Percentiles rank a stretch among this genome's conserved stretches.
Evolutionary conservation across 2,329 filamentous ascomycete species (phyloP).

Genomic region (Raffaelea deltoideospora): DNA sequence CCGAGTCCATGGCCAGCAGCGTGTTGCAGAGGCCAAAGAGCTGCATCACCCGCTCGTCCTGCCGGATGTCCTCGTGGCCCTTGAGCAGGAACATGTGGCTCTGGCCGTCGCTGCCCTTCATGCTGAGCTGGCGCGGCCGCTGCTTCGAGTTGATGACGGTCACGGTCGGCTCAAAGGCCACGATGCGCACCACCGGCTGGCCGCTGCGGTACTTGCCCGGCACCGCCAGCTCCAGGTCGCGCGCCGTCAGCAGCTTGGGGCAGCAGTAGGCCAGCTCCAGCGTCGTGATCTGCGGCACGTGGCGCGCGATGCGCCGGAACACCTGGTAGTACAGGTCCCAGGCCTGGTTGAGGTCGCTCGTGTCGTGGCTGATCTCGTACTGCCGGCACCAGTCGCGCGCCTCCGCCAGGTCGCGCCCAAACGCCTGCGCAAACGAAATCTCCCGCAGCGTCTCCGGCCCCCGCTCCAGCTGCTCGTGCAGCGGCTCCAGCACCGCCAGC

Average conservation of each 20-base stretch:
- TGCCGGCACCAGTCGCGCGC: conserved; percentile 92
- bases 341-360: conserved; percentile 90
- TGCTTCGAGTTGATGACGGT: conserved; percentile 96
- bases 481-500: conserved; percentile 77
- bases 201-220: conserved; percentile 83
- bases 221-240: conserved; percentile 82
- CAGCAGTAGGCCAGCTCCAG: conserved; percentile 95
- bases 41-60: conserved; percentile 99
- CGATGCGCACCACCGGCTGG: conserved; percentile 65
- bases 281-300: conserved; percentile 81
- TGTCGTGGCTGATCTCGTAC: conserved; percentile 75
- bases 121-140: conserved; percentile 74
- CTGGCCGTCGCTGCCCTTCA: conserved; percentile 77
- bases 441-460: conserved; percentile 89
- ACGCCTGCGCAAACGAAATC: conserved; percentile 94
- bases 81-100: conserved; percentile 85
- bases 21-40: conserved; percentile 97
- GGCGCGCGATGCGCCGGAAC: conserved; percentile 86
- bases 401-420: conserved; percentile 87
- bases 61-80: conserved; percentile 97
- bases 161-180: conserved; percentile 79
- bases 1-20: conserved; percentile 78
- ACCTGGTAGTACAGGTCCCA: conserved; percentile 99
- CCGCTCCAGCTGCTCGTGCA: conserved; percentile 81
- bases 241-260: conserved; percentile 74